Evolutionary conservation across 495 filamentous ascomycete genomes (phyloP).

Genomic region (Trichoderma reesei): DNA sequence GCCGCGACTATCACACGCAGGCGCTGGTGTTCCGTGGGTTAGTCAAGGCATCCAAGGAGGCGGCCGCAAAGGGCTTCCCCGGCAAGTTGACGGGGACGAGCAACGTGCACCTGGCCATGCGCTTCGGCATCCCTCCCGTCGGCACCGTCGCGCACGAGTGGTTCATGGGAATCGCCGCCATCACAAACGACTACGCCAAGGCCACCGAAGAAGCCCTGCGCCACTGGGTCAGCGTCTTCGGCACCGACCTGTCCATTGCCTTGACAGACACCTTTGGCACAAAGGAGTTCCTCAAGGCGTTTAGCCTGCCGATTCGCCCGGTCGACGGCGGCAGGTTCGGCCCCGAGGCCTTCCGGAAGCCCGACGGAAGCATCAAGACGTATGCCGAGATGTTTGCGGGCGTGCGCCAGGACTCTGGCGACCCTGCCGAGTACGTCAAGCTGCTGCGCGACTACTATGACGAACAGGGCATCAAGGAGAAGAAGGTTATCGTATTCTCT

Average conservation of each 20-base stretch:
- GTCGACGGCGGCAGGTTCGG: constrained; percentile 15
- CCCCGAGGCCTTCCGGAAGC: constrained; percentile 4
- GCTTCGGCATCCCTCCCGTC: constrained; percentile 68
- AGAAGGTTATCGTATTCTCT: constrained; percentile 94
- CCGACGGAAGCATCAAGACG: constrained; percentile 30
- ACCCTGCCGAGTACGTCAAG: constrained; percentile 73
- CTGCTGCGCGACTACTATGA: constrained; percentile 84
- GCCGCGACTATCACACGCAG: constrained; percentile 90
- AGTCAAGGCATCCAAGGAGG: constrained; percentile 59
- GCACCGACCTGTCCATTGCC: constrained; percentile 80
- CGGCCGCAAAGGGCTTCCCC: constrained; percentile 45
- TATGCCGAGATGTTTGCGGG: constrained; percentile 85
- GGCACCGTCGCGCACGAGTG: constrained; percentile 97
- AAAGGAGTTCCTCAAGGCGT: constrained; percentile 75
- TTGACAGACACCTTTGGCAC: constrained; percentile 98
- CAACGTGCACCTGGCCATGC: constrained; percentile 96
- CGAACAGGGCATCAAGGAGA: constrained; percentile 57
- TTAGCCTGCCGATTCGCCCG: constrained; percentile 49
- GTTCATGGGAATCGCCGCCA: constrained; percentile 97
- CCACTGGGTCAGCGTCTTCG: constrained; percentile 88
- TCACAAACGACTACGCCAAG: constrained; percentile 71
- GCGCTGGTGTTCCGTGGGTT: constrained; percentile 83
- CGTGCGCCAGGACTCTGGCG: constrained; percentile 89
- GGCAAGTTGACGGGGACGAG: constrained; percentile 81
- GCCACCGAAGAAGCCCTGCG: constrained; percentile 74